Base-by-base conservation (phyloP, 1,139 yeast species). In the Candida freyschussii region DNA sequence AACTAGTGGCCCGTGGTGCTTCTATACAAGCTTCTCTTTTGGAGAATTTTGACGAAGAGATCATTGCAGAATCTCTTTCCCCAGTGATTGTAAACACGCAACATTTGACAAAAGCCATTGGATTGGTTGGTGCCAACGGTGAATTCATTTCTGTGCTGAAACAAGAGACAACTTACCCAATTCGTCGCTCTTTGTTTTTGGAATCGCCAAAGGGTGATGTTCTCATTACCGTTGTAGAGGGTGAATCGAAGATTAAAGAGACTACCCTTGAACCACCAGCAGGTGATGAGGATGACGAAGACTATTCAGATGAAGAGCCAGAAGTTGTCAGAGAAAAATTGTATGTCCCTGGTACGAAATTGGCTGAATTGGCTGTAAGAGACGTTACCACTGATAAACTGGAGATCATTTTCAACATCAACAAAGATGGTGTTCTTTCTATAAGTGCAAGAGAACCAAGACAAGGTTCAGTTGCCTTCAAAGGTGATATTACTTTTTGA, bases 1-100 rank as follows among this genome's bases (percentile, higher is more conserved):
- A 93, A 66, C 72, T 87, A 55, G 70, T 82, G 47, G 80, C 95
- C 47, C 82, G 95, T 58, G 99, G 99, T 65, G 95, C 96, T 43
- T 96, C 98, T 40, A 73, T 91, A 57, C 98, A 93, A 70, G 98
- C 96, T 32, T 77, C 95, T 26, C 68, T 93, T 58, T 72, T 89
- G 46, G 84, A 85, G 52, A 68, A 77, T 34, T 86, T 81, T 52
- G 97, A 89, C 55, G 85, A 73, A 40, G 93, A 83, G 34, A 97
- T 89, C 64, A 72, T 91, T 51, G 67, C 71, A 35, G 95, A 87
- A 62, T 81, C 95, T 40, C 69, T 81, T 50, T 83, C 84, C 60
- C 93, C 96, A 29, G 75, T 84, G 40, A 85, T 89, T 41, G 72
- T 87, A 47, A 84, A 84, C 67, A 87, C 96, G 40, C 94, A 87